A percentile compares a stretch with the other conserved stretches of the same genome.
phyloP scores from a whole-genome alignment of 441 rosid genomes.

The Flueggea neowawraea region DNA sequence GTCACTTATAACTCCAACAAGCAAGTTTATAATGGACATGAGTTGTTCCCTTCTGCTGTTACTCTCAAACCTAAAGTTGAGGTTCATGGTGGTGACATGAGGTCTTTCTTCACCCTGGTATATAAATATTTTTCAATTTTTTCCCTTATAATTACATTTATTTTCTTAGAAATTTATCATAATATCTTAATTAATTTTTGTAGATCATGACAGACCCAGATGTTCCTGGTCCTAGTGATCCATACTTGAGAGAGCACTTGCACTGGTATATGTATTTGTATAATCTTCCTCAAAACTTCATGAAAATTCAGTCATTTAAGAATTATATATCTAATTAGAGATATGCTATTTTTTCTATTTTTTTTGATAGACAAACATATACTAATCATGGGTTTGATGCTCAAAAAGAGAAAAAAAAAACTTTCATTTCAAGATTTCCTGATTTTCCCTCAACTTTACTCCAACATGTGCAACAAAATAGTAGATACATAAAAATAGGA shows the following conservation, averaged over 20 bases:
- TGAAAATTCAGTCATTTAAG: too few species aligned
- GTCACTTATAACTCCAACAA: conserved; percentile 63
- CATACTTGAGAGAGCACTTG: conserved; percentile 6
- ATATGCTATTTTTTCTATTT: too few species aligned
- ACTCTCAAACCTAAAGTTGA: conserved; percentile 77
- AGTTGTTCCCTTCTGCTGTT: conserved; percentile 74
- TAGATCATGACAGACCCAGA: conserved; percentile 9
- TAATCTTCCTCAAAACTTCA: background rate
- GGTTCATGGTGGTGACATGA: conserved; percentile 85
- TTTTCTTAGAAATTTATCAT: background rate
- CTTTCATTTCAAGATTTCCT: too few species aligned
- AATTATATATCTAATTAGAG: too few species aligned
- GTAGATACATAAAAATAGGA: too few species aligned
- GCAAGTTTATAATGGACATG: conserved; percentile 90
- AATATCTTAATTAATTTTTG: background rate
- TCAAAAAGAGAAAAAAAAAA: too few species aligned
- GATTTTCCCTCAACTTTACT: too few species aligned
- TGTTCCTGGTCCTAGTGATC: conserved; percentile 8
- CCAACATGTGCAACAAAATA: too few species aligned
- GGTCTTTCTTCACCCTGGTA: conserved; percentile 97
- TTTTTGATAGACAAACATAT: too few species aligned
- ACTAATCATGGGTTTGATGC: too few species aligned
- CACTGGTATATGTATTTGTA: background rate
- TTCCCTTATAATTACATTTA: background rate
- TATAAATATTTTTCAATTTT: background rate